phyloP scores from a whole-genome alignment of 1,139 yeast genomes.

The Yamadazyma mexicana region DNA sequence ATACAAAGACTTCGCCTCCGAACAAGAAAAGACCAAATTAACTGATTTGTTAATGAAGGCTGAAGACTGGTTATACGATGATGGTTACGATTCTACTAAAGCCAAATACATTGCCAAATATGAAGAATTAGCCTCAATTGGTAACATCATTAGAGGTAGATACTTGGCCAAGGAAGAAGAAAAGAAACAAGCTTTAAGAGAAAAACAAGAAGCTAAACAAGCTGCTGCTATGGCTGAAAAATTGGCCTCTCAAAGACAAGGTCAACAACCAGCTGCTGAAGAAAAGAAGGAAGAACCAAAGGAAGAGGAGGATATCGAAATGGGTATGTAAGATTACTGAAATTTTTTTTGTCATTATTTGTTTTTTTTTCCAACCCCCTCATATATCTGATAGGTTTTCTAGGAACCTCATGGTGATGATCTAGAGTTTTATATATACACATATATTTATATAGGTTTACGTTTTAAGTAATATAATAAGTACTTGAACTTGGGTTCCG shows the following conservation, averaged over 20 bases:
- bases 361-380: neutral
- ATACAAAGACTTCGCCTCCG: conserved; percentile 85
- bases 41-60: conserved; percentile 74
- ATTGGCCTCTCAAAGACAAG: conserved; percentile 77
- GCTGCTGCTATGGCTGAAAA: conserved; percentile 90
- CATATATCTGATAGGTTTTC: neutral
- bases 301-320: conserved; percentile 40
- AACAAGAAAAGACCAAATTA: conserved; percentile 83
- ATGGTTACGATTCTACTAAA: conserved; percentile 94
- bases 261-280: conserved; percentile 36
- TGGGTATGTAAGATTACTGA: conserved; percentile 24
- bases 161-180: conserved; percentile 94
- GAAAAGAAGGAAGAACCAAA: conserved; percentile 23
- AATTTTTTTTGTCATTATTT: neutral
- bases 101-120: conserved; percentile 97
- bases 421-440: neutral
- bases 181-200: conserved; percentile 83
- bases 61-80: conserved; percentile 98
- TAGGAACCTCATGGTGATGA: neutral
- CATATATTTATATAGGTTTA: neutral
- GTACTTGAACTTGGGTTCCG: neutral
- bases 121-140: conserved; percentile 93
- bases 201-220: conserved; percentile 85
- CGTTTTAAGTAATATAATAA: neutral
- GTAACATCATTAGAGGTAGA: conserved; percentile 95